Conservation (phyloP, 2,329 filamentous ascomycete genomes). For the Nothophaeocryptopus gaeumannii region DNA sequence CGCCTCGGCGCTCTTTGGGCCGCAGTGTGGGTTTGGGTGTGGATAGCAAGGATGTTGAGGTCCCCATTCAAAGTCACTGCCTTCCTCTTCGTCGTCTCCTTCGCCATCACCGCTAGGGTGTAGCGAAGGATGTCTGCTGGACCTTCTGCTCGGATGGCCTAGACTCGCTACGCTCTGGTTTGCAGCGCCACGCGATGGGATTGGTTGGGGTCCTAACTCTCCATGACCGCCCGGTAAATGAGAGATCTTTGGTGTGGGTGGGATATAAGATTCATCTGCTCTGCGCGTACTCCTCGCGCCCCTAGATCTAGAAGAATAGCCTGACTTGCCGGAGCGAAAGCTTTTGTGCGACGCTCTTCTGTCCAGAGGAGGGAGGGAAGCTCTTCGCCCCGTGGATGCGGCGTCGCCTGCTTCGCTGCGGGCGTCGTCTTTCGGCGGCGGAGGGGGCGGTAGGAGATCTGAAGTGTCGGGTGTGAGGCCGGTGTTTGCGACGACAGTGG, state of each 20-base stretch:
- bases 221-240: constrained; percentile 3
- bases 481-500: constrained; percentile 7
- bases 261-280: constrained; percentile 3
- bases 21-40: constrained; percentile 88
- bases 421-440: constrained; percentile 16
- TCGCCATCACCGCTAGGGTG: constrained; percentile 11
- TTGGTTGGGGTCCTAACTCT: constrained; percentile 4
- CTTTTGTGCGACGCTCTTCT: constrained; percentile 30
- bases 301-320: constrained; percentile 9
- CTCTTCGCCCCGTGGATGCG: constrained; percentile 19
- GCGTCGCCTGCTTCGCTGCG: constrained; percentile 4
- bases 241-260: constrained; percentile 9
- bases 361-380: constrained; percentile 34
- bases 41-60: constrained; percentile 92
- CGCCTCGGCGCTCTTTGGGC: constrained; percentile 70
- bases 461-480: constrained; percentile 24
- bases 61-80: constrained; percentile 78
- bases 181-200: neutral
- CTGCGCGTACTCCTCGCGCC: constrained; percentile 4
- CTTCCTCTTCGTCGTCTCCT: constrained; percentile 49
- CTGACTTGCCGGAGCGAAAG: constrained; percentile 18
- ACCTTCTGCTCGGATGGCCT: neutral
- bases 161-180: neutral
- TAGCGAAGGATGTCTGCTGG: constrained; percentile 6
- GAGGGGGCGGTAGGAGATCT: constrained; percentile 13